These are phyloP conservation scores for Malassezia pachydermatis DNA, from an alignment of 1,284 basidiomycete genomes.

Conservation along the genomic window DNA sequence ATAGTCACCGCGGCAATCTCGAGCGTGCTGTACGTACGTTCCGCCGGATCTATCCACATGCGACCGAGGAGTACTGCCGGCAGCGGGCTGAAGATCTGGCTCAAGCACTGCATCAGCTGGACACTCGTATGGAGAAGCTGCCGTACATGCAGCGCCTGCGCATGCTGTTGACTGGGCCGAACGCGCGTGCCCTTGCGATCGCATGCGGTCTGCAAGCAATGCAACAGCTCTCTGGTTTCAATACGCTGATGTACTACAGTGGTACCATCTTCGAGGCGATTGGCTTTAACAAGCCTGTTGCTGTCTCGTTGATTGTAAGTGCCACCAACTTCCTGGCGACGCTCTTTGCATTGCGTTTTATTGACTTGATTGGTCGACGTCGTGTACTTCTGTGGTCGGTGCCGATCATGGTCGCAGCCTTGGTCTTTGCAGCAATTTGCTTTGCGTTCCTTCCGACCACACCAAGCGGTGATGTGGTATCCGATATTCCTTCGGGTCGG, in stretches of 20 bases:
- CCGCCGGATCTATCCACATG: slow-evolving; percentile 28
- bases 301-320: slow-evolving; percentile 42
- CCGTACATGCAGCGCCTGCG: slow-evolving; percentile 8
- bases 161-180: slow-evolving; percentile 5
- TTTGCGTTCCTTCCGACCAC: slow-evolving; percentile 61
- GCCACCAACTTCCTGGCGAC: slow-evolving; percentile 61
- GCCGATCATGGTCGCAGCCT: slow-evolving; percentile 65
- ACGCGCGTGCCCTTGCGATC: slow-evolving; percentile 17
- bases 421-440: slow-evolving; percentile 61
- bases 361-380: slow-evolving; percentile 66
- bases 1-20: slow-evolving; percentile 33
- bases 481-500: slow-evolving; percentile 5
- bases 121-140: not conserved
- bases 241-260: slow-evolving; percentile 49
- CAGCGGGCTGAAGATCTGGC: slow-evolving; percentile 44
- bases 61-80: slow-evolving; percentile 39
- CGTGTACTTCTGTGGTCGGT: slow-evolving; percentile 66
- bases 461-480: slow-evolving; percentile 16
- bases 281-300: slow-evolving; percentile 47
- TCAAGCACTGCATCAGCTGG: slow-evolving; percentile 24
- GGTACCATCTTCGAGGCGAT: slow-evolving; percentile 46
- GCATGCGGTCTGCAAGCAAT: slow-evolving; percentile 29
- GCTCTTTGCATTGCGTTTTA: slow-evolving; percentile 61
- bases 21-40: slow-evolving; percentile 38
- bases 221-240: slow-evolving; percentile 49